Evolutionary conservation across 345 rosid genomes (phyloP).

Genomic region (Diplotaxis tenuifolia): DNA sequence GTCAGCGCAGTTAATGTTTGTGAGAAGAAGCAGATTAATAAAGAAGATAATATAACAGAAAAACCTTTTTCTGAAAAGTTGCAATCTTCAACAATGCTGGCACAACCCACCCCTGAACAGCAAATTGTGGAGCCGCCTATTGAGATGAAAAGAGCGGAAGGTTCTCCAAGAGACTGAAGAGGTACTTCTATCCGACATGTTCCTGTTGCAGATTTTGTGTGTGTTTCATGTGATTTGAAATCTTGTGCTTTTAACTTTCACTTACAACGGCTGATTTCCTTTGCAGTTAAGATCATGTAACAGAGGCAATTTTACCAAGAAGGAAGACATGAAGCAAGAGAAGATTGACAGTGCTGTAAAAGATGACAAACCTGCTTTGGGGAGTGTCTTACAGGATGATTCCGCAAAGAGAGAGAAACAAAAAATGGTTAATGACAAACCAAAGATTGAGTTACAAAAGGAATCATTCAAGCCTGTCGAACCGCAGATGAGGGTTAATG

Average conservation of each 20-base stretch:
- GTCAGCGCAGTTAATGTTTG: constrained; percentile 46
- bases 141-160: constrained; percentile 70
- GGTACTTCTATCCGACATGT: constrained; percentile 46
- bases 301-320: constrained; percentile 42
- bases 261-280: constrained; percentile 6
- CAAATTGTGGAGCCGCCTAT: constrained; percentile 76
- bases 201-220: not conserved
- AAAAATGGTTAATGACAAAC: constrained; percentile 49
- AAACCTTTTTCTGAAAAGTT: constrained; percentile 35
- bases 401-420: constrained; percentile 70
- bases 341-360: constrained; percentile 44
- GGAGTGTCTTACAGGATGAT: constrained; percentile 62
- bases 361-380: constrained; percentile 42
- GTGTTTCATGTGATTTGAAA: not conserved
- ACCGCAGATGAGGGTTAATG: constrained; percentile 51
- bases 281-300: constrained; percentile 56
- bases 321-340: constrained; percentile 43
- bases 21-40: constrained; percentile 42
- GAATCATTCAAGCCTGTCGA: constrained; percentile 48
- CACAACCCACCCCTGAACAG: constrained; percentile 44
- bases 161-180: constrained; percentile 70
- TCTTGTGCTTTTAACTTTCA: constrained; percentile 3
- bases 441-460: constrained; percentile 61
- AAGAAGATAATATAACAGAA: constrained; percentile 39
- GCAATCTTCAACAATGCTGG: constrained; percentile 38